phyloP scores from a whole-genome alignment of 202 grass and related monocot genomes.

The Panicum hallii region DNA sequence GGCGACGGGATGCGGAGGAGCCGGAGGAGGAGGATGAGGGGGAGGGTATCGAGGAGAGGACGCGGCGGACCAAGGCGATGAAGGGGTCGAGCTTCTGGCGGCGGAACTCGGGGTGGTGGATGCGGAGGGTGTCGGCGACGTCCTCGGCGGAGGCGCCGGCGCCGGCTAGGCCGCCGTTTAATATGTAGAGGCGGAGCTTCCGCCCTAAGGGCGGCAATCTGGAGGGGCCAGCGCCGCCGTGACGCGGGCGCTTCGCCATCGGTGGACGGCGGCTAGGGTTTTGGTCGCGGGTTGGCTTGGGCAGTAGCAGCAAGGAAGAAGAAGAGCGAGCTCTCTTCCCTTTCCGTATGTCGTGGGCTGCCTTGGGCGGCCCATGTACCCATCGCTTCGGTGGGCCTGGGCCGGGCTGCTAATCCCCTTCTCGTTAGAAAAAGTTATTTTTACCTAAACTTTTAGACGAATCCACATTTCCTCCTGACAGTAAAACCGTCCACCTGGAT shows the following conservation, averaged over 20 bases:
- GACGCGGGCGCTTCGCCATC: conserved; percentile 69
- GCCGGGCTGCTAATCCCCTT: too few relatives aligned
- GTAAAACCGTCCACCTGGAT: too few relatives aligned
- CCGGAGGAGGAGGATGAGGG: not conserved
- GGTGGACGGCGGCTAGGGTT: conserved; percentile 32
- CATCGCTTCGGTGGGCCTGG: too few relatives aligned
- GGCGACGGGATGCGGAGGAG: conserved; percentile 16
- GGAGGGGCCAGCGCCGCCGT: conserved; percentile 36
- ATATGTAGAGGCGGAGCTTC: conserved; percentile 53
- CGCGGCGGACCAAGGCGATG: conserved; percentile 47
- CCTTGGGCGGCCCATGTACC: too few relatives aligned
- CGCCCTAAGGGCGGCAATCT: conserved; percentile 5
- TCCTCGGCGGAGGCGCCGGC: conserved; percentile 48
- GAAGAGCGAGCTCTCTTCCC: too few relatives aligned
- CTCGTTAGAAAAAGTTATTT: too few relatives aligned
- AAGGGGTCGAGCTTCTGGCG: conserved; percentile 68
- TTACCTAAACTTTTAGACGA: too few relatives aligned
- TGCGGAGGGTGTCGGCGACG: conserved; percentile 60
- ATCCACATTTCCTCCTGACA: too few relatives aligned
- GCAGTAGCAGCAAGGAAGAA: too few relatives aligned
- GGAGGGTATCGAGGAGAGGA: conserved; percentile 39
- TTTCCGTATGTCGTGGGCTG: too few relatives aligned
- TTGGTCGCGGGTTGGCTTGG: too few relatives aligned
- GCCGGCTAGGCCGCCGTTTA: conserved; percentile 41
- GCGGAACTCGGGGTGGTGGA: conserved; percentile 49